phyloP scores from a whole-genome alignment of 768 basidiomycete genomes.

The Russula sp. region DNA sequence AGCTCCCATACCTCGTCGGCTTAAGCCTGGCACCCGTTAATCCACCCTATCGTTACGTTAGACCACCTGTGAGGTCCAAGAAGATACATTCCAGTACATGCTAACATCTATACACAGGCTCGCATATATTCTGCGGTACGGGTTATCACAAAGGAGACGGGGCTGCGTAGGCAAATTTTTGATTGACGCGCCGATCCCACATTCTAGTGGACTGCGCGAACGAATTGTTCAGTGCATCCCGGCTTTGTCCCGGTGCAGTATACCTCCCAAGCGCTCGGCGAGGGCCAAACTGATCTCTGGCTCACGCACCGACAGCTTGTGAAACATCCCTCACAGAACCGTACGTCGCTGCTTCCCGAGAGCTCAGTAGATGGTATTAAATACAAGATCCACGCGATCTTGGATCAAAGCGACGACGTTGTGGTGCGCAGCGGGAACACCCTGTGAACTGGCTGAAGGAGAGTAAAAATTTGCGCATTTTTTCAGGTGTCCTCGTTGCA shows the following conservation, averaged over 20 bases:
- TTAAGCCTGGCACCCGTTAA: neutral
- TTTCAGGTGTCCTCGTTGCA: constrained; percentile 71
- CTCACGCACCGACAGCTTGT: constrained; percentile 48
- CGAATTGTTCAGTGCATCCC: constrained; percentile 69
- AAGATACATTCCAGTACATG: neutral
- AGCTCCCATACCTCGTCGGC: neutral
- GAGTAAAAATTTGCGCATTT: constrained; percentile 3
- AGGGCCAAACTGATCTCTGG: constrained; percentile 7
- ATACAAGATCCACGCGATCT: neutral
- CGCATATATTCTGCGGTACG: constrained; percentile 79
- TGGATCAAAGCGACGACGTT: constrained; percentile 28
- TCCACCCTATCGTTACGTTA: constrained; percentile 28
- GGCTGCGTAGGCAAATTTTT: neutral
- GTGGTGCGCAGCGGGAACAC: constrained; percentile 26
- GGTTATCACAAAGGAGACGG: neutral
- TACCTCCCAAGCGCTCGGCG: neutral
- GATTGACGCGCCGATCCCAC: neutral
- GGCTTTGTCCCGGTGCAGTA: constrained; percentile 68
- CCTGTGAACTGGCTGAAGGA: neutral
- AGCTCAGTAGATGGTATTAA: constrained; percentile 9
- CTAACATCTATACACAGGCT: constrained; percentile 42
- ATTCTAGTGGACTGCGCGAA: constrained; percentile 74
- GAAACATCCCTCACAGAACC: constrained; percentile 76
- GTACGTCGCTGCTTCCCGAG: constrained; percentile 37
- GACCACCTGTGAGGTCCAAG: constrained; percentile 48